Evolutionary conservation across 202 grass and related monocot species (phyloP).

Genomic region (Carex sylvatica): DNA sequence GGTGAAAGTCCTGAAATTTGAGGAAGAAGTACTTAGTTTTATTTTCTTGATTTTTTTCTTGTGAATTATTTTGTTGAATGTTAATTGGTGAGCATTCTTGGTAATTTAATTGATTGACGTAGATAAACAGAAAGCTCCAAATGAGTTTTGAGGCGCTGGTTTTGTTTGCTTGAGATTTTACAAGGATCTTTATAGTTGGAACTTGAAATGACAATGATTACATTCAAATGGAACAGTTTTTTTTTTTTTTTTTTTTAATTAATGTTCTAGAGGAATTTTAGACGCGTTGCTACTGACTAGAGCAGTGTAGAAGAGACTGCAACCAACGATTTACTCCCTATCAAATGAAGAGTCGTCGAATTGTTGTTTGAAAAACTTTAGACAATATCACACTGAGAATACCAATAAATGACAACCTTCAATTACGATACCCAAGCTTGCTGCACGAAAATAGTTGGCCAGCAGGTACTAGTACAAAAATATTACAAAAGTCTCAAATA

Average conservation of each 20-base stretch:
- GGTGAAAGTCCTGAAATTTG: slow-evolving; percentile 25
- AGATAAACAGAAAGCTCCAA: slow-evolving; percentile 32
- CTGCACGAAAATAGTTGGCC: background rate
- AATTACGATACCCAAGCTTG: background rate
- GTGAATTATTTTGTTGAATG: slow-evolving; percentile 25
- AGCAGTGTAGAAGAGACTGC: background rate
- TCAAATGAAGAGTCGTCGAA: too few relatives aligned
- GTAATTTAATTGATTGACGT: slow-evolving; percentile 40
- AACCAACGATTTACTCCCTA: background rate
- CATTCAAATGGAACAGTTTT: background rate
- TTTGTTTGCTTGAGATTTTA: slow-evolving; percentile 1
- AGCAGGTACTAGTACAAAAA: slow-evolving; percentile 4
- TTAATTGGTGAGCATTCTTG: slow-evolving; percentile 31
- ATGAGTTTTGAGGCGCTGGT: background rate
- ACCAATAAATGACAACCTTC: background rate
- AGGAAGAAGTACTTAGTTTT: background rate
- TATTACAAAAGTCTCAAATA: background rate
- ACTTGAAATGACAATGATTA: background rate
- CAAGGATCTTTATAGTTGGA: background rate
- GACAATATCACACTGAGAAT: background rate
- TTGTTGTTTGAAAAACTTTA: background rate
- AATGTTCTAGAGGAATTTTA: background rate
- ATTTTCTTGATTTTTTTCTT: slow-evolving; percentile 6
- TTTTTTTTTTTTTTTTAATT: too few relatives aligned
- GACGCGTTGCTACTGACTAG: background rate